Conservation (phyloP, 1,284 basidiomycete genomes). For the Moesziomyces antarcticus region DNA sequence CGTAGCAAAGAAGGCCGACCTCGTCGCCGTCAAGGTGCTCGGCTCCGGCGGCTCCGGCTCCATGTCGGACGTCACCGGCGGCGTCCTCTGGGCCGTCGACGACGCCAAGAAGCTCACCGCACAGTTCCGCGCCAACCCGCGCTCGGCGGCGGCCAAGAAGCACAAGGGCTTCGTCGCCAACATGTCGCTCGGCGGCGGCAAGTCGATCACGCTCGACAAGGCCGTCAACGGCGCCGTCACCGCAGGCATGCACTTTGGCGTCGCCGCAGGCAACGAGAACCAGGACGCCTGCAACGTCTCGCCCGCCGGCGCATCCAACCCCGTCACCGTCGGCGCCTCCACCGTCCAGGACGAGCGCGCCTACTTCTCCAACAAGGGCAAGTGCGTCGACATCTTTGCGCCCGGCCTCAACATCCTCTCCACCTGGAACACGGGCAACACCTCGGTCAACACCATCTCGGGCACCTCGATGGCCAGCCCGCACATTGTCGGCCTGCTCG, state of each 20-base stretch:
- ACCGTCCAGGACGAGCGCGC: constrained; percentile 78
- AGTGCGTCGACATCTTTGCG: constrained; percentile 84
- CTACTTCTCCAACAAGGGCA: constrained; percentile 76
- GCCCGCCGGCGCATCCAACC: constrained; percentile 75
- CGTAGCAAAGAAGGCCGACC: constrained; percentile 91
- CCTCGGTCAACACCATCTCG: constrained; percentile 77
- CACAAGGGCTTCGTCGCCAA: constrained; percentile 97
- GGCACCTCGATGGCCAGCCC: constrained; percentile 75
- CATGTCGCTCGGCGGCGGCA: constrained; percentile 97
- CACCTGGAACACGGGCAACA: constrained; percentile 69
- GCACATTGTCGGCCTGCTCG: constrained; percentile 69
- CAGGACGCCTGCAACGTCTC: constrained; percentile 83
- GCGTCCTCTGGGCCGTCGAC: constrained; percentile 77
- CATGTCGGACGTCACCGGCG: constrained; percentile 89
- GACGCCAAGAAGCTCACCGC: constrained; percentile 73
- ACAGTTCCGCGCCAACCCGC: constrained; percentile 75
- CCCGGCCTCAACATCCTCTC: constrained; percentile 80
- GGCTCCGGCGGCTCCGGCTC: constrained; percentile 90
- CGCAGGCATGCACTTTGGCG: constrained; percentile 84
- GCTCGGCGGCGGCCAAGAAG: constrained; percentile 75
- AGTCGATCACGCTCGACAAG: constrained; percentile 85
- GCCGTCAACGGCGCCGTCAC: constrained; percentile 87
- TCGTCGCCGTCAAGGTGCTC: constrained; percentile 97
- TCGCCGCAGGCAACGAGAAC: constrained; percentile 78
- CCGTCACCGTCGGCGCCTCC: constrained; percentile 79